Percentiles rank a stretch among this genome's conserved stretches.
Evolutionary conservation across 2,329 filamentous ascomycete genomes (phyloP).

Genomic region (Gremmenia infestans): DNA sequence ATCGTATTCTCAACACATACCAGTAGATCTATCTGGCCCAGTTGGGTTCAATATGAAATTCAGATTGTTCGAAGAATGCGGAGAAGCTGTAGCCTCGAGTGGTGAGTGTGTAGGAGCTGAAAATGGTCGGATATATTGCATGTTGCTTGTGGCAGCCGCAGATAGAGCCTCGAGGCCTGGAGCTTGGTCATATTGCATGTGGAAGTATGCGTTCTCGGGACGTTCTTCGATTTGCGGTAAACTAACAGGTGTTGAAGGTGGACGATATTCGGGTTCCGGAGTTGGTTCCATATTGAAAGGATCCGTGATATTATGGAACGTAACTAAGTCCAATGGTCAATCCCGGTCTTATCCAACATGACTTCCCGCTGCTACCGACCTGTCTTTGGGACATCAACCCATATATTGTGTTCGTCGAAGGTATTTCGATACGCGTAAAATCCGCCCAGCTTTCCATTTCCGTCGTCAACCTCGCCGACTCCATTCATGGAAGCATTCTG

Average conservation of each 20-base stretch:
- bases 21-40: constrained; percentile 17
- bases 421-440: constrained; percentile 65
- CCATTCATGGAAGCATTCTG: constrained; percentile 66
- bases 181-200: constrained; percentile 33
- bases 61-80: constrained; percentile 39
- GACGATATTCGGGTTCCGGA: constrained; percentile 31
- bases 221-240: constrained; percentile 16
- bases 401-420: constrained; percentile 54
- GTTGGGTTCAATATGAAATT: constrained; percentile 50
- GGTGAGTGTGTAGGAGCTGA: constrained; percentile 18
- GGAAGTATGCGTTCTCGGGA: constrained; percentile 20
- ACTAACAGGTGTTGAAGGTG: constrained; percentile 10
- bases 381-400: constrained; percentile 56
- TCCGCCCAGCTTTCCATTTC: constrained; percentile 43
- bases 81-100: constrained; percentile 16
- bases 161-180: constrained; percentile 51
- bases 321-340: constrained; percentile 38
- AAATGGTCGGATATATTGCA: constrained; percentile 30
- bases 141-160: constrained; percentile 42
- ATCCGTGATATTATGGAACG: constrained; percentile 57
- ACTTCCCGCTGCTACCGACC: constrained; percentile 33
- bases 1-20: constrained; percentile 10
- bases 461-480: constrained; percentile 34
- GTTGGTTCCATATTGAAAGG: constrained; percentile 50
- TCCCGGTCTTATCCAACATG: background rate